phyloP scores from a whole-genome alignment of 306 rosid species.

The Morella rubra region DNA sequence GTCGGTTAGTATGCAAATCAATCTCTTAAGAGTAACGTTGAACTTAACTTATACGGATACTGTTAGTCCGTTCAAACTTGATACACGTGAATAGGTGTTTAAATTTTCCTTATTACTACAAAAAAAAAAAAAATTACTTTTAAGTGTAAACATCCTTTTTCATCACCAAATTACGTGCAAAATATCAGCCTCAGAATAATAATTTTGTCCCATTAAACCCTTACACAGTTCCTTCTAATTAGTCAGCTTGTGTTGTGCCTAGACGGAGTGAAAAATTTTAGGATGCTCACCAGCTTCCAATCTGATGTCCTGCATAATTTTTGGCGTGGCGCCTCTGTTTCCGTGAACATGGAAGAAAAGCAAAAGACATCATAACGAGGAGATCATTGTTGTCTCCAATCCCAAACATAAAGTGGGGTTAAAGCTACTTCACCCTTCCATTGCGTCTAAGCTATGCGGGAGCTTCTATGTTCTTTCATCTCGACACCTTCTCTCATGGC shows the following conservation, averaged over 20 bases:
- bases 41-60: no score
- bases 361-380: conserved; percentile 42
- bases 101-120: no score
- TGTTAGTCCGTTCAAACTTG: no score
- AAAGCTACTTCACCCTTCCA: conserved; percentile 23
- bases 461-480: conserved; percentile 24
- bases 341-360: conserved; percentile 62
- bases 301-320: conserved; percentile 19
- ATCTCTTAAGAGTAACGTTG: no score
- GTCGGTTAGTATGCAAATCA: no score
- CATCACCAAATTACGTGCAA: no score
- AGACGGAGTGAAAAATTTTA: neutral
- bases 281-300: neutral
- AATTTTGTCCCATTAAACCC: no score
- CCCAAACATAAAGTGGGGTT: conserved; percentile 28
- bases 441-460: conserved; percentile 34
- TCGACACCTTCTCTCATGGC: neutral
- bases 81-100: no score
- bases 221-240: no score
- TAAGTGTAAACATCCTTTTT: no score
- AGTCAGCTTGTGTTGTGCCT: neutral
- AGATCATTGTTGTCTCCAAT: conserved; percentile 44
- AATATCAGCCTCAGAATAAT: no score
- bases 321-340: conserved; percentile 48
- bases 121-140: no score